Base-by-base conservation (phyloP, 1,284 basidiomycete species). In the Phaffia rhodozyma region DNA sequence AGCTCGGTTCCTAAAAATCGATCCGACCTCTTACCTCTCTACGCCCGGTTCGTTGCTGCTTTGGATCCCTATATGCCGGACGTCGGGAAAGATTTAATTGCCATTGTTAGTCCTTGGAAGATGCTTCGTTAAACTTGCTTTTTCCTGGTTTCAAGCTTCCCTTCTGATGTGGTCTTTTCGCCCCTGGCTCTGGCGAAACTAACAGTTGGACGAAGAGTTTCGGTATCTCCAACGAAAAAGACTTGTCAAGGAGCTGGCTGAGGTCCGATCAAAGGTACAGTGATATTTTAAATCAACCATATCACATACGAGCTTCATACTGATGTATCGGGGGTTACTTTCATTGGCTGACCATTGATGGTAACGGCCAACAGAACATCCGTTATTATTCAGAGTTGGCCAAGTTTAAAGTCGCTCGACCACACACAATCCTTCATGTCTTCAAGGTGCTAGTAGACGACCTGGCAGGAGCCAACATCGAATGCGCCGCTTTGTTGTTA, bases 401-500 rank as follows among this genome's bases (percentile, higher is more conserved):
- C 38, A 98, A 99, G 77, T 98, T 98, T 77, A 81, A 83, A 54
- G 84, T 98, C n/a, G 88, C 96, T 9, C 92, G 91, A 11, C 79
- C 86, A 0, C 91, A 97, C 74, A 80, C 93, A 63, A 92, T 97
- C 70, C 79, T 98, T 58, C 93, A 98, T 74, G 88, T 91, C 68
- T 87, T 96, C 79, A 97, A 97, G 82, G 89, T 94, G 55, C 96
- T 91, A 75, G 78, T 98, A 70, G 94, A 97, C 72, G 92, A 97
- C 73, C 92, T 99, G 72, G 86, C 86, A 5, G 87, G 87, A 0
- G 85, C 85, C 38, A 97, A 97, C 72, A 83, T 99, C 52, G 96
- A 98, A 71, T 96, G 92, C 71, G 81, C 97, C 25, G 89, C 93
- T 21, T 82, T 92, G 67, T 78, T 98, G 3, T 79, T 98, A 54